phyloP scores from a whole-genome alignment of 1,284 basidiomycete species.

The Leccinum laetum region DNA sequence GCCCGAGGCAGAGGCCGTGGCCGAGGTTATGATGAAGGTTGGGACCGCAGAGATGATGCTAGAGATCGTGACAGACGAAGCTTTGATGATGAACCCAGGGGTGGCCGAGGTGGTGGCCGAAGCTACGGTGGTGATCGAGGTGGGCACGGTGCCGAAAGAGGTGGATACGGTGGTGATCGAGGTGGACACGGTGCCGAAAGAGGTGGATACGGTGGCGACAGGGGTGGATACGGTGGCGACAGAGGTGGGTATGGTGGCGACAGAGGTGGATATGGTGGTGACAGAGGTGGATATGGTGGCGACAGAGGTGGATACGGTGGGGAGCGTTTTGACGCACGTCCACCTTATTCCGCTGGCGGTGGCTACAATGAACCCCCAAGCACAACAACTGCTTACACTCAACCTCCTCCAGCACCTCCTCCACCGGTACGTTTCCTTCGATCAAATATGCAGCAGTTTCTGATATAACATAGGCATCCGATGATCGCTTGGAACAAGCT shows the following conservation, averaged over 20 bases:
- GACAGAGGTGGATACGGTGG: constrained; percentile 32
- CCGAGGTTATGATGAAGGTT: constrained; percentile 39
- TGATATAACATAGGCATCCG: constrained; percentile 33
- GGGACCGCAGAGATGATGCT: constrained; percentile 44
- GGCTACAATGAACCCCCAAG: constrained; percentile 34
- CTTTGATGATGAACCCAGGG: constrained; percentile 45
- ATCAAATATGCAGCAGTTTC: neutral
- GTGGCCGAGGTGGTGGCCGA: constrained; percentile 36
- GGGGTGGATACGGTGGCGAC: neutral
- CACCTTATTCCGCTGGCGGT: constrained; percentile 29
- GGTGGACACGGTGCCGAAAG: neutral
- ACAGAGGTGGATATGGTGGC: constrained; percentile 1
- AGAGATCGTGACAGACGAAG: constrained; percentile 49
- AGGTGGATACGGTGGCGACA: constrained; percentile 32
- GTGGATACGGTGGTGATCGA: no score
- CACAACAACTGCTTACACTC: constrained; percentile 20
- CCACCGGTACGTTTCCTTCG: constrained; percentile 22
- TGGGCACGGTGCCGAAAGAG: neutral
- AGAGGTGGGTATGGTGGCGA: no score
- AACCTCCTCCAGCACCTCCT: constrained; percentile 17
- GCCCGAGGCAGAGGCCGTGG: constrained; percentile 40
- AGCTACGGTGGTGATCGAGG: constrained; percentile 31
- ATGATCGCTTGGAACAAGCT: constrained; percentile 80
- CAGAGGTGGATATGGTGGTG: constrained; percentile 21
- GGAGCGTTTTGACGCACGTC: constrained; percentile 37